Conservation (phyloP, 306 rosid species). For the Vigna nakashimae region DNA sequence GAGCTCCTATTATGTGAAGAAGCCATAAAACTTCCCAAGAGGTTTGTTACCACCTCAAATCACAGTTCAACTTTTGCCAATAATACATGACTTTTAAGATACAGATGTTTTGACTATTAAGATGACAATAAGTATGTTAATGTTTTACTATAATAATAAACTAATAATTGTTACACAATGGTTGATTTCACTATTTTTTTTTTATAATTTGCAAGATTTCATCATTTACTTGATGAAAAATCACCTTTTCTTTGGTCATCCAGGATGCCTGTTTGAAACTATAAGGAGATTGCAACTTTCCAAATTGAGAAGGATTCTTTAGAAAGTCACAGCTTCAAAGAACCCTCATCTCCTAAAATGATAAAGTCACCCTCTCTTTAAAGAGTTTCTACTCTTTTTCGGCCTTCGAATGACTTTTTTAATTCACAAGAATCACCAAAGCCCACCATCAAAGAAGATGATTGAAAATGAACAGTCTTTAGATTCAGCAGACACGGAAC, state of each 20-base stretch:
- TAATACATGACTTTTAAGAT: conserved; percentile 15
- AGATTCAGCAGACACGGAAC: conserved; percentile 82
- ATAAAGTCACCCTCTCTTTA: conserved; percentile 92
- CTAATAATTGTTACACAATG: conserved; percentile 20
- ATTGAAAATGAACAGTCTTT: conserved; percentile 78
- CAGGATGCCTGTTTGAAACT: conserved; percentile 94
- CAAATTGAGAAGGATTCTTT: conserved; percentile 97
- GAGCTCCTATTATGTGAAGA: conserved; percentile 97
- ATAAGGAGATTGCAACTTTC: conserved; percentile 88
- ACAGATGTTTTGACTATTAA: conserved; percentile 14
- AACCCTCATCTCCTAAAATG: conserved; percentile 95
- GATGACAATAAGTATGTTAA: neutral
- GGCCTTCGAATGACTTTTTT: conserved; percentile 69
- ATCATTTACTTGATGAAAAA: conserved; percentile 4
- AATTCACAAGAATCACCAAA: conserved; percentile 89
- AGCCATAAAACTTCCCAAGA: conserved; percentile 98
- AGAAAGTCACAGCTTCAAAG: conserved; percentile 83
- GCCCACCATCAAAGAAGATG: conserved; percentile 92
- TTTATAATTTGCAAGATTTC: conserved; percentile 25
- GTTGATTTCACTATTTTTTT: conserved; percentile 1
- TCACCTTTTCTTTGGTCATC: conserved; percentile 8
- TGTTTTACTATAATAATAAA: conserved; percentile 29
- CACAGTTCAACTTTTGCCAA: conserved; percentile 36
- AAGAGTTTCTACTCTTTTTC: conserved; percentile 70
- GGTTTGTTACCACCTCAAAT: conserved; percentile 58